These are phyloP conservation scores for Cornus controversa DNA, from an alignment of 148 eudicot genomes.

Conservation along the genomic window DNA sequence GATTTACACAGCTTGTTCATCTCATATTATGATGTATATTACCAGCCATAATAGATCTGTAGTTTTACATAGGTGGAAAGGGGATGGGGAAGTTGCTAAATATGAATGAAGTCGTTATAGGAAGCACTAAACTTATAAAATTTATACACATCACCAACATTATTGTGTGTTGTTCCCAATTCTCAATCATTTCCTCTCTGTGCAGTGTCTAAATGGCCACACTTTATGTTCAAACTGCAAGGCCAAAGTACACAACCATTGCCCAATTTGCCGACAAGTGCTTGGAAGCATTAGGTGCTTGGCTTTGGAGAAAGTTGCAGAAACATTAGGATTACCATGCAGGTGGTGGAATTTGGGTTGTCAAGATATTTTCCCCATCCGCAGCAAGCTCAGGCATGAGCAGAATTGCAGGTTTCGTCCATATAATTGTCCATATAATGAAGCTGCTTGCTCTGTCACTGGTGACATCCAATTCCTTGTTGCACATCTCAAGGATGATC, in stretches of 20 bases:
- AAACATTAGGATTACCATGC: constrained; percentile 10
- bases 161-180: too few relatives aligned
- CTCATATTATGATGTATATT: too few relatives aligned
- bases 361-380: constrained; percentile 16
- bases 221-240: constrained; percentile 14
- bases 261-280: constrained; percentile 8
- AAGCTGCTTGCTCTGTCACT: constrained; percentile 26
- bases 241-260: neutral
- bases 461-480: constrained; percentile 26
- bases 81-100: too few relatives aligned
- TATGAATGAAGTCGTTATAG: too few relatives aligned
- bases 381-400: constrained; percentile 23
- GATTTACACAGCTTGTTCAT: too few relatives aligned
- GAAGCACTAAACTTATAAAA: too few relatives aligned
- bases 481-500: constrained; percentile 21
- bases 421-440: constrained; percentile 31
- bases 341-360: constrained; percentile 13
- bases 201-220: constrained; percentile 21
- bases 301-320: constrained; percentile 15
- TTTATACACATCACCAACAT: too few relatives aligned
- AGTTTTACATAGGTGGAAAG: too few relatives aligned
- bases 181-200: neutral
- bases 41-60: too few relatives aligned
- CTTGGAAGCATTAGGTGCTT: constrained; percentile 21
- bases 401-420: constrained; percentile 23